Base-by-base conservation (phyloP, 2,329 filamentous ascomycete species). In the Hymenoscyphus fructigenus region DNA sequence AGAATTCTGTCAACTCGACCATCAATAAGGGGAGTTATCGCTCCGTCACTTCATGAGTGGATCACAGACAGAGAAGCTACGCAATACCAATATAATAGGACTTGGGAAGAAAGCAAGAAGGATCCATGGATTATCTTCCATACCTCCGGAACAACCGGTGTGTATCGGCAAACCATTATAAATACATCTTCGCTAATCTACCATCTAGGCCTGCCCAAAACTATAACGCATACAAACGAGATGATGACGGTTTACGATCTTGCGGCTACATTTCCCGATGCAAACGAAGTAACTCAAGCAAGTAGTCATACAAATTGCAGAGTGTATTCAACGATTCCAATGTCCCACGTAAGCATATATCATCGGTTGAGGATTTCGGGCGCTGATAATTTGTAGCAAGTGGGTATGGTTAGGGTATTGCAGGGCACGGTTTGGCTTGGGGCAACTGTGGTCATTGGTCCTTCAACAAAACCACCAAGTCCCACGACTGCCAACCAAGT, bases 131-230 rank as follows among this genome's bases (percentile, higher is more conserved):
- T 69, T 29, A 64, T 67, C 15, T 60, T 69, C 17, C 66, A 69
- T n/a, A 65, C 67, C 32, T 68, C 67, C 5, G 67, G 67, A 4
- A 67, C 66, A 23, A 69, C 67, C 36, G 67, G 67, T 69, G 55
- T 47, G 57, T 56, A 32, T 12, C 26, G n/a, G 26, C 3, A 7
- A 15, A 10, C 41, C 34, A 10, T 41, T 23, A 59, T 59, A 14
- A 6, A 10, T 38, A 14, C 14, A 38, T 2, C 34, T 38, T 38
- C 14, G 3, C 34, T 38, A 14, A 41, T 10, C 5, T 59, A 17
- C 9, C 47, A n/a, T 20, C 12, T 60, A 55, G 59, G 59, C 26
- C 20, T 60, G 9, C 41, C 59, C 1, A 57, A 41, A 36, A 53
- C 55, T 15, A 36, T 61, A 14, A 20, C 34, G 7, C 59, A 59